Conservation (phyloP, 495 filamentous ascomycete genomes). For the Parmelia sp. region DNA sequence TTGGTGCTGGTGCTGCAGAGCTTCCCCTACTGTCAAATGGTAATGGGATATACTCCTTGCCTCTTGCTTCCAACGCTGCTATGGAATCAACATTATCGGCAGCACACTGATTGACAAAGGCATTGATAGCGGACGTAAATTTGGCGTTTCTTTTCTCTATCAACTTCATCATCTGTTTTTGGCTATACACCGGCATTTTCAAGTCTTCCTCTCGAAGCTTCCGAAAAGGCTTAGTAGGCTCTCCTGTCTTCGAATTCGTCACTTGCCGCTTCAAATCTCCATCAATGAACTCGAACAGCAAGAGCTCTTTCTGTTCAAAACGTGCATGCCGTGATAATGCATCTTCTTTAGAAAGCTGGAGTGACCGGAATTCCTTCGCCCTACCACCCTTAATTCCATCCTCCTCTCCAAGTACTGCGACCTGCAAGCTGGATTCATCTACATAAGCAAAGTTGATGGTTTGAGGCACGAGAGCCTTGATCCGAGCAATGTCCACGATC, state of each 20-base stretch:
- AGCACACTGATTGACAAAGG: conserved; percentile 68
- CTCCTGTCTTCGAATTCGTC: conserved; percentile 60
- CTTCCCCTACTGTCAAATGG: conserved; percentile 44
- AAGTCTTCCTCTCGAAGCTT: conserved; percentile 69
- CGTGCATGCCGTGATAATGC: conserved; percentile 31
- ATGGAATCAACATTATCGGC: conserved; percentile 62
- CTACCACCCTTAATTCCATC: conserved; percentile 42
- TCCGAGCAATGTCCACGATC: conserved; percentile 72
- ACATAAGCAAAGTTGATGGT: conserved; percentile 82
- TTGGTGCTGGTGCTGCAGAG: conserved; percentile 38
- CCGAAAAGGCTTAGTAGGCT: conserved; percentile 56
- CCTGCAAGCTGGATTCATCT: conserved; percentile 70
- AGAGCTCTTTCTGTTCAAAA: conserved; percentile 50
- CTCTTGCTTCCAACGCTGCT: conserved; percentile 47
- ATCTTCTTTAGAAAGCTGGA: conserved; percentile 29
- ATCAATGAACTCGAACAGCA: conserved; percentile 90
- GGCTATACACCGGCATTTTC: conserved; percentile 89
- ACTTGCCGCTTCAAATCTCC: conserved; percentile 83
- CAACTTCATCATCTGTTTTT: conserved; percentile 81
- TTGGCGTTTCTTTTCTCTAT: conserved; percentile 90
- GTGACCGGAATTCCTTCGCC: conserved; percentile 34
- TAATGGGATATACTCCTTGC: conserved; percentile 43
- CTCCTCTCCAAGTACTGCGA: conserved; percentile 66
- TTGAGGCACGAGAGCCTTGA: conserved; percentile 68
- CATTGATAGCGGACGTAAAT: conserved; percentile 70